Evolutionary conservation across 2,329 filamentous ascomycete genomes (phyloP).

Genomic region (Zymoseptoria pseudotritici): DNA sequence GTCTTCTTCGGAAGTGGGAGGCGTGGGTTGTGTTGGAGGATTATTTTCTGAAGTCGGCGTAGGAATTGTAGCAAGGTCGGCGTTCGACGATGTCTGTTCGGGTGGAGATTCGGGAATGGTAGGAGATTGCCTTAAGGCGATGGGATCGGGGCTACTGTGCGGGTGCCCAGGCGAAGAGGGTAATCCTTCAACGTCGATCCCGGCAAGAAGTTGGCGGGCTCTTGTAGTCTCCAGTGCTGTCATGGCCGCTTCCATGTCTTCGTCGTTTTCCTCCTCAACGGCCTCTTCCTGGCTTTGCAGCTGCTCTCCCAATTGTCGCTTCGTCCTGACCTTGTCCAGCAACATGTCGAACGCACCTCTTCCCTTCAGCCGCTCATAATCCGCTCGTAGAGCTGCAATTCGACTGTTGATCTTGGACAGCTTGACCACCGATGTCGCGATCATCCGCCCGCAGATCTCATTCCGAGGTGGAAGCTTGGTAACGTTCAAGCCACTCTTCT

Average conservation of each 20-base stretch:
- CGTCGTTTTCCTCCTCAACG: background rate
- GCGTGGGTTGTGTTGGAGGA: background rate
- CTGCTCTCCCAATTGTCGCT: background rate
- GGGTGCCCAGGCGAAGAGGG: background rate
- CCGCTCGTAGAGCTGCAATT: background rate
- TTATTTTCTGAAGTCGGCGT: background rate
- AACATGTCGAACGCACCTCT: background rate
- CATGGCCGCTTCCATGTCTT: background rate
- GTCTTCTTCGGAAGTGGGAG: background rate
- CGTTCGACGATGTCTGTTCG: background rate
- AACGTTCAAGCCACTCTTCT: background rate
- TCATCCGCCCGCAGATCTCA: background rate
- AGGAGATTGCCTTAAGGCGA: background rate
- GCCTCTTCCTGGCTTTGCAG: background rate
- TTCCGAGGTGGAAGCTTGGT: background rate
- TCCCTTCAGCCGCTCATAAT: constrained; percentile 1
- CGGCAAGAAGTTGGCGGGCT: background rate
- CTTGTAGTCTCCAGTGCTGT: background rate
- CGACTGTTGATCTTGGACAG: constrained; percentile 9
- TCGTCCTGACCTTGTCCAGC: background rate
- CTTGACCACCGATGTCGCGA: constrained; percentile 1
- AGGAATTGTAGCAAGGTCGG: background rate
- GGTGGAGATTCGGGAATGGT: background rate
- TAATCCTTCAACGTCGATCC: background rate
- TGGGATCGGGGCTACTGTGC: background rate